These are phyloP conservation scores for Phytophthora lateralis DNA, from an alignment of 352 stramenopile species.

Conservation along the genomic window DNA sequence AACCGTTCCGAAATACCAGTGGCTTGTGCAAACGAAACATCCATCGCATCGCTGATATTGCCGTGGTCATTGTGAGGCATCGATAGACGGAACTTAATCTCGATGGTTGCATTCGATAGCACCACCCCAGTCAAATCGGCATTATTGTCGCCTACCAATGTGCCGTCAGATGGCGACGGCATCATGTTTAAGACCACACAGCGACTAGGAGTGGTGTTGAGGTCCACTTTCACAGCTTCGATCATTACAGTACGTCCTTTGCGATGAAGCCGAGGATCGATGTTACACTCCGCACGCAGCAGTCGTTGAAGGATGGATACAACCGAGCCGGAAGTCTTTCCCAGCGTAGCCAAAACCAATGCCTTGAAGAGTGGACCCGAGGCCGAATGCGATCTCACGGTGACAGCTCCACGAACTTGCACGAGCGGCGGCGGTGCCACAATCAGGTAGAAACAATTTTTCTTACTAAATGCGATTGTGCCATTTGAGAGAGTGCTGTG, in stretches of 20 bases:
- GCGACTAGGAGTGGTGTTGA: constrained; percentile 21
- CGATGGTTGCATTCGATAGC: constrained; percentile 28
- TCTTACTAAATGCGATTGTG: constrained; percentile 30
- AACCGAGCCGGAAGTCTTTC: constrained; percentile 13
- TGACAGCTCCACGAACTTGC: constrained; percentile 45
- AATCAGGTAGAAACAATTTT: constrained; percentile 54
- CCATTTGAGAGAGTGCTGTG: constrained; percentile 2
- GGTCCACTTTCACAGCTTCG: constrained; percentile 33
- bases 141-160: constrained; percentile 10
- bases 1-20: constrained; percentile 36
- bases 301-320: constrained; percentile 42
- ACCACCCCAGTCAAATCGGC: constrained; percentile 8
- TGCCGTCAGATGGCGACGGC: constrained; percentile 15
- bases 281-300: constrained; percentile 41
- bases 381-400: constrained; percentile 22
- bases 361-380: constrained; percentile 44
- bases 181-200: constrained; percentile 32
- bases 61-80: constrained; percentile 51
- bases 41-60: constrained; percentile 39
- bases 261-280: constrained; percentile 39
- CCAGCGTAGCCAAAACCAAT: constrained; percentile 26
- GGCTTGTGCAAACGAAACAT: constrained; percentile 39
- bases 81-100: constrained; percentile 49
- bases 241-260: constrained; percentile 54
- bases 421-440: constrained; percentile 49